Evolutionary conservation across 1,284 basidiomycete genomes (phyloP).

Genomic region (Hemileia vastatrix): DNA sequence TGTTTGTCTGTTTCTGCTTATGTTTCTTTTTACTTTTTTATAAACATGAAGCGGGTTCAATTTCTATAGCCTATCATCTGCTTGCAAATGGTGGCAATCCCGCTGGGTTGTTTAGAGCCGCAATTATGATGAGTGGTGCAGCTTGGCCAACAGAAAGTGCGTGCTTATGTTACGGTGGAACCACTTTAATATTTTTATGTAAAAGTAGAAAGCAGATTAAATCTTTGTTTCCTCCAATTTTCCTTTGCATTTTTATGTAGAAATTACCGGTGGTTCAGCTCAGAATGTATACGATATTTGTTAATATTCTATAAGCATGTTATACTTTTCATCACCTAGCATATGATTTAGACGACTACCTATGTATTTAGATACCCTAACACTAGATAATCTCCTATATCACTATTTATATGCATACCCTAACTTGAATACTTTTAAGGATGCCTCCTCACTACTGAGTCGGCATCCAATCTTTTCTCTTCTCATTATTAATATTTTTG

Average conservation of each 20-base stretch:
- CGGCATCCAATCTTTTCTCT: too few species aligned
- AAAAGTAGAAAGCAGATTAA: too few species aligned
- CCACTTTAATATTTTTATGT: too few species aligned
- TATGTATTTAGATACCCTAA: too few species aligned
- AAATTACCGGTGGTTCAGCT: slow-evolving; percentile 13
- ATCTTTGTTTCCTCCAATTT: not conserved
- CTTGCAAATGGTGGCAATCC: slow-evolving; percentile 10
- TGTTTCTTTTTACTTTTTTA: not conserved
- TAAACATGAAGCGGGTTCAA: slow-evolving; percentile 15
- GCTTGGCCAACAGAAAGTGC: slow-evolving; percentile 6
- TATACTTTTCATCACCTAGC: too few species aligned
- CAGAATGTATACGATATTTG: slow-evolving; percentile 15
- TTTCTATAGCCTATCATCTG: slow-evolving; percentile 19
- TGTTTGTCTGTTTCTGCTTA: not conserved
- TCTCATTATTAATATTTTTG: too few species aligned
- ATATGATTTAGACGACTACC: too few species aligned
- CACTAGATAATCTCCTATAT: too few species aligned
- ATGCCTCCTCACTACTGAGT: too few species aligned
- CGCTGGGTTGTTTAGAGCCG: slow-evolving; percentile 18
- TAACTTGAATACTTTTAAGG: too few species aligned
- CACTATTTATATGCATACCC: too few species aligned
- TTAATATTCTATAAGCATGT: too few species aligned
- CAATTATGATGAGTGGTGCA: slow-evolving; percentile 19
- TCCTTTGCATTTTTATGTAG: not conserved
- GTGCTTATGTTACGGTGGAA: not conserved